Evolutionary conservation across 1,284 basidiomycete species (phyloP).

Genomic region (Fomitopsis palustris): DNA sequence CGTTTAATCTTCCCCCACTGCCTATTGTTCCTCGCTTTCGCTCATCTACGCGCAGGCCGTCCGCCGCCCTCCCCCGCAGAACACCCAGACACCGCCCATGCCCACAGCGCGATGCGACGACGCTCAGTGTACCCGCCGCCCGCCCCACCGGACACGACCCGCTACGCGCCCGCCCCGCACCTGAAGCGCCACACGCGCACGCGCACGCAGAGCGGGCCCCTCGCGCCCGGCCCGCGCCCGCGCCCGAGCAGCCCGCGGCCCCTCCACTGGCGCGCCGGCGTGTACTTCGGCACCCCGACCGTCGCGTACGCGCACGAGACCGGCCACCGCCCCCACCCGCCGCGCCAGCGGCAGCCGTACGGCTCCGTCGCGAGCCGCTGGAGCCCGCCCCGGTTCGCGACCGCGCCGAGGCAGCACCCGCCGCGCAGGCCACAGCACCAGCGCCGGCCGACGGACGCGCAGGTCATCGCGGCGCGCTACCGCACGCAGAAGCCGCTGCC

Average conservation of each 20-base stretch:
- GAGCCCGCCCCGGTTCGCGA: slow-evolving; percentile 1
- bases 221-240: neutral
- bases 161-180: neutral
- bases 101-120: neutral
- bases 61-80: neutral
- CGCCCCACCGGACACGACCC: neutral
- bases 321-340: neutral
- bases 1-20: neutral
- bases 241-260: neutral
- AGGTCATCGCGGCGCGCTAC: neutral
- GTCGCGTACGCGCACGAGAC: slow-evolving; percentile 2
- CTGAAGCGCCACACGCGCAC: neutral
- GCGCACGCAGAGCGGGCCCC: neutral
- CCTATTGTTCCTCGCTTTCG: neutral
- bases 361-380: neutral
- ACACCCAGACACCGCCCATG: neutral
- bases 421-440: neutral
- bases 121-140: neutral
- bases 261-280: neutral
- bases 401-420: neutral
- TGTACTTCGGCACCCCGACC: neutral
- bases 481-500: slow-evolving; percentile 1
- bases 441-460: neutral
- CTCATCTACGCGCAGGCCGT: neutral
- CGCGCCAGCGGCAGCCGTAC: neutral